These are phyloP conservation scores for Kluyveromyces wickerhamii DNA, from an alignment of 805 yeast species.

Conservation along the genomic window DNA sequence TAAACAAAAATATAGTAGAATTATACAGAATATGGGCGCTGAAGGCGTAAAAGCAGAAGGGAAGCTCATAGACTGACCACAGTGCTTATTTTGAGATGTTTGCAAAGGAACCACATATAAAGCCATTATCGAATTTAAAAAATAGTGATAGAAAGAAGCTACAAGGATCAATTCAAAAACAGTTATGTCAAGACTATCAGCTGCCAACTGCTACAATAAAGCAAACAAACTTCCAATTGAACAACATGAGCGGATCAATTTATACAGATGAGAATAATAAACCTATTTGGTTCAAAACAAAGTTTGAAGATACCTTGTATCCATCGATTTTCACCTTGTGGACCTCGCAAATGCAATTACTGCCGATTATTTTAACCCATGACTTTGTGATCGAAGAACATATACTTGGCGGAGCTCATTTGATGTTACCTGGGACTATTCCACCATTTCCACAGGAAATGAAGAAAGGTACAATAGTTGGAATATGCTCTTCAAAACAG, in stretches of 20 bases:
- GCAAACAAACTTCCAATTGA: conserved; percentile 54
- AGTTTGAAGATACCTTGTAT: conserved; percentile 42
- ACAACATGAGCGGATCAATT: conserved; percentile 48
- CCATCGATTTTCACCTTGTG: conserved; percentile 75
- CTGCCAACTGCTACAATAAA: conserved; percentile 37
- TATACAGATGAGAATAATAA: conserved; percentile 55
- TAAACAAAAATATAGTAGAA: no score
- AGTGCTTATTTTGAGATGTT: conserved; percentile 21
- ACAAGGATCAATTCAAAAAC: conserved; percentile 34
- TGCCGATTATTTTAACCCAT: conserved; percentile 68
- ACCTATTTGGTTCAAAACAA: conserved; percentile 66
- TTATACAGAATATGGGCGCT: no score
- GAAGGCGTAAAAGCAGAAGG: no score
- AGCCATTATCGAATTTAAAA: conserved; percentile 72
- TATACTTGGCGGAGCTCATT: conserved; percentile 70
- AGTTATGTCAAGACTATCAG: conserved; percentile 36
- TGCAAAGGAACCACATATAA: conserved; percentile 39
- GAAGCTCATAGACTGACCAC: no score
- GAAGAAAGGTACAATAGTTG: conserved; percentile 54
- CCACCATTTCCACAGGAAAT: conserved; percentile 48
- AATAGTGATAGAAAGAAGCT: conserved; percentile 61
- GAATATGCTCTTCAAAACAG: conserved; percentile 49
- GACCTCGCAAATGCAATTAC: conserved; percentile 49
- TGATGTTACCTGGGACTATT: conserved; percentile 66
- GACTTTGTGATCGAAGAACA: conserved; percentile 55